phyloP scores from a whole-genome alignment of 192 early-diverging fungal species.

The Gamsiella multidivaricata region DNA sequence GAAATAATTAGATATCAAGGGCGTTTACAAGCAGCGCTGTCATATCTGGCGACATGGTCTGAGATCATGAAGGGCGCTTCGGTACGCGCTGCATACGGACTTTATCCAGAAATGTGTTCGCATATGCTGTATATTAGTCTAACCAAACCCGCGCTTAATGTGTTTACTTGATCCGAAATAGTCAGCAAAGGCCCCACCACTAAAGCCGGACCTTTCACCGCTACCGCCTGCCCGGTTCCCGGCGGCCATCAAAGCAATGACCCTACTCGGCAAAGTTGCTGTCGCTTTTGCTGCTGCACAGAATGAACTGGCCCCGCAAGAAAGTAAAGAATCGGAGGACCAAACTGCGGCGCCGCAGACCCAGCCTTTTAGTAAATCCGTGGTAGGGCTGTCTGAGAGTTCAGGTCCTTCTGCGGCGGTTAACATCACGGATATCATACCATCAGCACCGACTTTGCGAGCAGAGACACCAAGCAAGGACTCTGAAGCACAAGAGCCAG shows the following conservation, averaged over 20 bases:
- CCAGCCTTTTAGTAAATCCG: neutral
- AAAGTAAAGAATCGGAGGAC: neutral
- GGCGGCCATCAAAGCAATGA: slow-evolving; percentile 38
- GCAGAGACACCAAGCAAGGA: no score
- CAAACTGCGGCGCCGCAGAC: neutral
- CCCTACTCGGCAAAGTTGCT: slow-evolving; percentile 16
- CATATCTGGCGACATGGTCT: slow-evolving; percentile 37
- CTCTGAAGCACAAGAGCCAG: no score
- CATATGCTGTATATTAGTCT: no score
- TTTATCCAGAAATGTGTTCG: no score
- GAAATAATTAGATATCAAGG: slow-evolving; percentile 25
- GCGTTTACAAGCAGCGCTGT: slow-evolving; percentile 32
- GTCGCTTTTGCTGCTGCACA: slow-evolving; percentile 38
- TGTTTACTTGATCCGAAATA: no score
- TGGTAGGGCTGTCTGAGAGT: neutral
- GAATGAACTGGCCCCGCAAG: neutral
- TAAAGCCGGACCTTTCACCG: slow-evolving; percentile 44
- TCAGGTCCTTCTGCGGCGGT: no score
- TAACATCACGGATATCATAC: no score
- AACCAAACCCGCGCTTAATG: no score
- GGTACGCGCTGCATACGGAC: slow-evolving; percentile 7
- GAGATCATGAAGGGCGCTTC: slow-evolving; percentile 30
- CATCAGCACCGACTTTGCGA: no score
- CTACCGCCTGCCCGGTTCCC: slow-evolving; percentile 45
- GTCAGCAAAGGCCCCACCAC: slow-evolving; percentile 14